Evolutionary conservation across 2,329 filamentous ascomycete genomes (phyloP).

Genomic region (Pseudocercospora crystallina): DNA sequence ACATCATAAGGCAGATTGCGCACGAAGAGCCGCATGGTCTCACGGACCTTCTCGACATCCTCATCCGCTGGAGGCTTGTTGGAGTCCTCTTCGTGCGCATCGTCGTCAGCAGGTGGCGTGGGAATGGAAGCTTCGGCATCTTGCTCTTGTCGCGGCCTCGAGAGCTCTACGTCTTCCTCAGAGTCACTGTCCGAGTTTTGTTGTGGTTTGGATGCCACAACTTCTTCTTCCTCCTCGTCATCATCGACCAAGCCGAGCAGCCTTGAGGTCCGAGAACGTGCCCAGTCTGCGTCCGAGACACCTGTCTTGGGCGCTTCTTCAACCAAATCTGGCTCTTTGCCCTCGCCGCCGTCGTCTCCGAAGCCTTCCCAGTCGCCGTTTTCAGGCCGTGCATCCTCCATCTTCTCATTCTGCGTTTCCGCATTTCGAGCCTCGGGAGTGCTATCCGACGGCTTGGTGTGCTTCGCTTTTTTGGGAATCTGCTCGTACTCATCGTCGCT

Average conservation of each 20-base stretch:
- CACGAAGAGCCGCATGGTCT: conserved; percentile 78
- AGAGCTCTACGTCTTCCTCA: conserved; percentile 19
- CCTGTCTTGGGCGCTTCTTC: conserved; percentile 37
- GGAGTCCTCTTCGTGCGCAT: conserved; percentile 43
- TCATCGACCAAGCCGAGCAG: conserved; percentile 81
- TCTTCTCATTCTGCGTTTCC: not conserved
- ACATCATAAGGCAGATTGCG: conserved; percentile 83
- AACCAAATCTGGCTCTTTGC: not conserved
- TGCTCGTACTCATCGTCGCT: conserved; percentile 71
- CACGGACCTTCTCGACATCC: conserved; percentile 63
- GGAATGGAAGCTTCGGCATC: conserved; percentile 22
- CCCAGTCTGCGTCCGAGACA: conserved; percentile 83
- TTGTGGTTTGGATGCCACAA: conserved; percentile 18
- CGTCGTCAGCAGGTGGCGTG: conserved; percentile 28
- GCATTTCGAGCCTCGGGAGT: not conserved
- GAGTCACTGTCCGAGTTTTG: conserved; percentile 1
- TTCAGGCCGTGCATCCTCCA: not conserved
- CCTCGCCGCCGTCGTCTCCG: not conserved
- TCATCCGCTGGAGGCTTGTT: conserved; percentile 35
- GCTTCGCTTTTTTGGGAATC: conserved; percentile 51
- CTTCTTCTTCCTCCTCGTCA: conserved; percentile 41
- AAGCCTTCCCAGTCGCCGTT: conserved; percentile 20
- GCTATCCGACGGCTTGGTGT: conserved; percentile 15
- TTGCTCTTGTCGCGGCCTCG: not conserved
- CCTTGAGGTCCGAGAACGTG: conserved; percentile 83